A percentile compares a stretch with the other conserved stretches of the same genome.
These are phyloP conservation scores for Nannizzia gypsea DNA, from an alignment of 2,329 filamentous ascomycete genomes.

Conservation along the genomic window DNA sequence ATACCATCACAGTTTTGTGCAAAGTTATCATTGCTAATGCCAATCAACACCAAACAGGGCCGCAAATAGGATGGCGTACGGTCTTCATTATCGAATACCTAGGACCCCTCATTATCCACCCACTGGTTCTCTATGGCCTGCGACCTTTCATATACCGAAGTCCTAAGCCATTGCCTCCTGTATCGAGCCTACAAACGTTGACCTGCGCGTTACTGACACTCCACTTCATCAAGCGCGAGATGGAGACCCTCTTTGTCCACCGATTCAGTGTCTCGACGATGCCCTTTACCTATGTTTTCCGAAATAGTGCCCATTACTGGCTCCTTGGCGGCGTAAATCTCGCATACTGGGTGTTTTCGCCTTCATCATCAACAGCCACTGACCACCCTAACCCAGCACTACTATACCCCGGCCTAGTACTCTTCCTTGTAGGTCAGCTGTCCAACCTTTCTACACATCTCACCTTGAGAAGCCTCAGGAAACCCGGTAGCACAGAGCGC, in stretches of 20 bases:
- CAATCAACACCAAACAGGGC: conserved; percentile 43
- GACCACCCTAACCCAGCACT: conserved; percentile 39
- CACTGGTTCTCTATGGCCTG: conserved; percentile 52
- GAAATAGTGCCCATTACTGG: conserved; percentile 96
- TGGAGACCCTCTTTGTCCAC: conserved; percentile 89
- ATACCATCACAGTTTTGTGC: neutral
- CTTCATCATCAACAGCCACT: conserved; percentile 54
- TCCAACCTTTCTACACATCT: conserved; percentile 71
- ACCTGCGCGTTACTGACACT: conserved; percentile 60
- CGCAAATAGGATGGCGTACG: conserved; percentile 81
- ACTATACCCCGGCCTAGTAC: conserved; percentile 54
- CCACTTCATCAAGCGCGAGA: conserved; percentile 91
- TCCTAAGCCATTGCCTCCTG: conserved; percentile 36
- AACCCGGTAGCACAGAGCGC: conserved; percentile 67
- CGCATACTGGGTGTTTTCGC: conserved; percentile 74
- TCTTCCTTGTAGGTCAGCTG: conserved; percentile 68
- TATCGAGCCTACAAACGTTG: conserved; percentile 59
- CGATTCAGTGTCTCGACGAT: conserved; percentile 92
- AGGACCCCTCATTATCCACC: conserved; percentile 81
- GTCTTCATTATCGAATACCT: conserved; percentile 94
- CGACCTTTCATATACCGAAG: conserved; percentile 61
- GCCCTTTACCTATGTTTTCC: conserved; percentile 82
- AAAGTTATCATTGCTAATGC: neutral
- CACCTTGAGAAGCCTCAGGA: conserved; percentile 65
- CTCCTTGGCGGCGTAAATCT: conserved; percentile 65